These are phyloP conservation scores for Gymnopilus junonius DNA, from an alignment of 768 basidiomycete species.

Conservation along the genomic window DNA sequence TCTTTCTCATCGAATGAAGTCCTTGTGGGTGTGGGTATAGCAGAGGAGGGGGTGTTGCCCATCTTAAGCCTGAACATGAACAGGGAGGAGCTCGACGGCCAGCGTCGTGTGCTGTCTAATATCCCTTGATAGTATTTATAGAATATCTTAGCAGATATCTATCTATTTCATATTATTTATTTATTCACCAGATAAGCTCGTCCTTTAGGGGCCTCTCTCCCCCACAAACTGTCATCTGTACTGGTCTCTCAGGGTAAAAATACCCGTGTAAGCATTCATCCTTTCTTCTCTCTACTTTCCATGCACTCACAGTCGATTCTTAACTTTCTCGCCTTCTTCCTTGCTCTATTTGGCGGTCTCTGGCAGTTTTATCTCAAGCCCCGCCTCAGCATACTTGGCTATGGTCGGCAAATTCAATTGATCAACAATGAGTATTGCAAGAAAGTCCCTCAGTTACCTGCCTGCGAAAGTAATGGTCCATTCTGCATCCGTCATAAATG, in stretches of 20 bases:
- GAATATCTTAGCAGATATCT: slow-evolving; percentile 21
- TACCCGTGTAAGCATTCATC: background rate
- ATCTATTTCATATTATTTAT: background rate
- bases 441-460: slow-evolving; percentile 55
- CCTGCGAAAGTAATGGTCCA: slow-evolving; percentile 64
- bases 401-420: slow-evolving; percentile 46
- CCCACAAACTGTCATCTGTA: background rate
- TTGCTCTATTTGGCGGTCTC: slow-evolving; percentile 45
- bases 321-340: slow-evolving; percentile 35
- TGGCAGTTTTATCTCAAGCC: slow-evolving; percentile 56
- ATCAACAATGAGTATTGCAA: slow-evolving; percentile 55
- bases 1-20: slow-evolving; percentile 36
- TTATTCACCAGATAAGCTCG: background rate
- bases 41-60: slow-evolving; percentile 37
- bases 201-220: background rate
- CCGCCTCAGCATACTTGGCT: slow-evolving; percentile 43
- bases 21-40: slow-evolving; percentile 29
- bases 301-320: slow-evolving; percentile 13
- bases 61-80: slow-evolving; percentile 18
- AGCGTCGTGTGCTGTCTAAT: slow-evolving; percentile 20
- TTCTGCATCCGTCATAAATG: background rate
- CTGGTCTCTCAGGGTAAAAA: background rate
- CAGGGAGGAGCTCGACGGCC: slow-evolving; percentile 12
- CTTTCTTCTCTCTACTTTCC: background rate
- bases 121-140: slow-evolving; percentile 17